Conservation (phyloP, 192 early-diverging fungal species). For the Gigaspora rosea region DNA sequence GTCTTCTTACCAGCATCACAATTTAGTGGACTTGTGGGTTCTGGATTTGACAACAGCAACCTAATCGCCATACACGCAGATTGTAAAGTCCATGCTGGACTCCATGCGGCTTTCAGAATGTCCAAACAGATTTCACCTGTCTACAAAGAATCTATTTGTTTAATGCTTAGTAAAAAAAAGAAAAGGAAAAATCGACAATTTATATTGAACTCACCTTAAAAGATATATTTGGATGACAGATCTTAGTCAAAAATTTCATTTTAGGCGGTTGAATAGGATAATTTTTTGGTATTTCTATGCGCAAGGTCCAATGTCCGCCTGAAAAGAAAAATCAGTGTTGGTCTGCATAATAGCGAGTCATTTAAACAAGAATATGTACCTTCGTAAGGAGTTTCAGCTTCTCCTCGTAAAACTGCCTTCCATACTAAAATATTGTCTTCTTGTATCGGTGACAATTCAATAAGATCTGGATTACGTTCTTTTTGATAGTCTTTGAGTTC, state of each 20-base stretch:
- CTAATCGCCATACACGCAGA: slow-evolving; percentile 83
- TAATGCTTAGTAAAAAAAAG: not conserved
- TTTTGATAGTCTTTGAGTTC: slow-evolving; percentile 59
- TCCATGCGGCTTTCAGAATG: slow-evolving; percentile 91
- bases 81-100: slow-evolving; percentile 92
- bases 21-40: slow-evolving; percentile 89
- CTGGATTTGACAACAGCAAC: slow-evolving; percentile 82
- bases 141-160: slow-evolving; percentile 35
- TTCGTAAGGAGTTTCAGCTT: slow-evolving; percentile 69
- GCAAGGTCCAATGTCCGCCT: slow-evolving; percentile 71
- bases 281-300: slow-evolving; percentile 65
- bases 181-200: not conserved
- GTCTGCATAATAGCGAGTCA: not conserved
- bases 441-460: slow-evolving; percentile 56
- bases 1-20: slow-evolving; percentile 72
- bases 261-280: slow-evolving; percentile 83
- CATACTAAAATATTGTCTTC: slow-evolving; percentile 75
- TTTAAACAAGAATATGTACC: slow-evolving; percentile 41
- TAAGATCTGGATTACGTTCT: slow-evolving; percentile 58
- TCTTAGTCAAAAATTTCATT: slow-evolving; percentile 71
- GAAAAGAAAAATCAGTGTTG: not conserved
- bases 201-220: slow-evolving; percentile 65
- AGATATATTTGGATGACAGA: slow-evolving; percentile 94
- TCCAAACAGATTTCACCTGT: slow-evolving; percentile 98
- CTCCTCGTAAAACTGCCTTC: slow-evolving; percentile 67